Conservation (phyloP, 805 yeast species). For the Candida palmyrensis region DNA sequence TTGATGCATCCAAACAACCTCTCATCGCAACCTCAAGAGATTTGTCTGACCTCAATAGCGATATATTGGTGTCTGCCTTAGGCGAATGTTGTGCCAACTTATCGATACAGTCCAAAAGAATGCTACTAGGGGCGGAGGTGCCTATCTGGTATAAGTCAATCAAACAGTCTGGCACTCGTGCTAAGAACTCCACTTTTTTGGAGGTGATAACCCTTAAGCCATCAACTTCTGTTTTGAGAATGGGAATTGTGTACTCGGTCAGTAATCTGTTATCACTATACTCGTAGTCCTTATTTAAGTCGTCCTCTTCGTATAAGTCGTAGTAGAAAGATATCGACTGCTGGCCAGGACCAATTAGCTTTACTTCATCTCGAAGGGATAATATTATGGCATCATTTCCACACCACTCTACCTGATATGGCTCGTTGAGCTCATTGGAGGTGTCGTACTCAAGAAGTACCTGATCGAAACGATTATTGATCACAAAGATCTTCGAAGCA, state of each 20-base stretch:
- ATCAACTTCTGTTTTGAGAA: conserved; percentile 53
- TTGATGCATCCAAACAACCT: conserved; percentile 68
- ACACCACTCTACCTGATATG: conserved; percentile 69
- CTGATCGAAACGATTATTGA: conserved; percentile 42
- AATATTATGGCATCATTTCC: conserved; percentile 76
- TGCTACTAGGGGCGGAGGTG: conserved; percentile 76
- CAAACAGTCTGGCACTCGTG: conserved; percentile 55
- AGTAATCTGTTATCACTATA: conserved; percentile 5
- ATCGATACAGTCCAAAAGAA: conserved; percentile 68
- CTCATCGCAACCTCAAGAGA: conserved; percentile 56
- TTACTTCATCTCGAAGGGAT: conserved; percentile 58
- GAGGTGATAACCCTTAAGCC: conserved; percentile 66
- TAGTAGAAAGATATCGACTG: conserved; percentile 51
- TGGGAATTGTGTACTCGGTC: conserved; percentile 22
- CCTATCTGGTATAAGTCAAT: conserved; percentile 74
- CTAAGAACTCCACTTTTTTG: conserved; percentile 53
- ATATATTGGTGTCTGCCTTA: conserved; percentile 73
- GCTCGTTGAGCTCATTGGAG: conserved; percentile 32
- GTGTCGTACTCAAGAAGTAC: conserved; percentile 41
- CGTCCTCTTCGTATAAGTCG: conserved; percentile 27
- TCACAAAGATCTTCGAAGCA: conserved; percentile 43
- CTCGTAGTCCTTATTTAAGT: conserved; percentile 17
- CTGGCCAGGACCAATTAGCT: conserved; percentile 67
- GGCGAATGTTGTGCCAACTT: conserved; percentile 65
- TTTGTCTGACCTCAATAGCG: conserved; percentile 41